Evolutionary conservation across 139 green algal genomes (phyloP).

Genomic region (Eudorina sp.): DNA sequence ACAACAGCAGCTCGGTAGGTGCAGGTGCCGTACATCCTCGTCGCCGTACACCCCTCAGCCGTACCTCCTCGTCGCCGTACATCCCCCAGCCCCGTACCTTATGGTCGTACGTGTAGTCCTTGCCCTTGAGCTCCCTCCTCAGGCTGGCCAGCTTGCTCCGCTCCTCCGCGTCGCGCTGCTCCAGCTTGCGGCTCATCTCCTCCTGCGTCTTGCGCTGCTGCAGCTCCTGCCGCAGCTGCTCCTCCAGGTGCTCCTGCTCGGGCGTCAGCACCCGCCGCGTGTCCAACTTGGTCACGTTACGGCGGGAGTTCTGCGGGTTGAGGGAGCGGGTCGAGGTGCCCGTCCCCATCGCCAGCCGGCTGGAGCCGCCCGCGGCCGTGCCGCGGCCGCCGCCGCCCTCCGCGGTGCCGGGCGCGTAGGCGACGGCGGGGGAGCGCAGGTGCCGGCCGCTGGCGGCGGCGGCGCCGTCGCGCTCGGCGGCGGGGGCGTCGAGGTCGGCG

Average conservation of each 20-base stretch:
- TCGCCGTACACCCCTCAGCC: no score
- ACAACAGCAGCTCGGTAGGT: no score
- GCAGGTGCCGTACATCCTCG: no score
- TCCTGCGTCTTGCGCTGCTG: conserved; percentile 43
- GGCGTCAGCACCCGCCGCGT: conserved; percentile 37
- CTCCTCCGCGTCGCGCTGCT: conserved; percentile 64
- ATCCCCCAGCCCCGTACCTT: conserved; percentile 31
- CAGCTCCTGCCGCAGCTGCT: conserved; percentile 71
- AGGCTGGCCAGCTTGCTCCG: conserved; percentile 47
- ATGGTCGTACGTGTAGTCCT: conserved; percentile 75
- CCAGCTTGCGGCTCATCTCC: conserved; percentile 44
- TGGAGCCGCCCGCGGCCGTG: neutral
- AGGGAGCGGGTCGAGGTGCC: neutral
- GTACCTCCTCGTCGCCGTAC: no score
- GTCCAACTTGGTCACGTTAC: conserved; percentile 42
- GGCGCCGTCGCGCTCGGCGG: neutral
- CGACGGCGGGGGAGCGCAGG: neutral
- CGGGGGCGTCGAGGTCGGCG: neutral
- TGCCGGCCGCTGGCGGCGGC: neutral
- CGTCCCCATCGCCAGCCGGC: neutral
- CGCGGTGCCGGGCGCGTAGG: neutral
- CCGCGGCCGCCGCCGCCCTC: neutral
- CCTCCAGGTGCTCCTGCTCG: conserved; percentile 64
- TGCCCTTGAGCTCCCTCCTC: conserved; percentile 66
- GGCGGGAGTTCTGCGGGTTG: neutral